phyloP scores from a whole-genome alignment of 2,329 filamentous ascomycete genomes.

The Biscogniauxia marginata region DNA sequence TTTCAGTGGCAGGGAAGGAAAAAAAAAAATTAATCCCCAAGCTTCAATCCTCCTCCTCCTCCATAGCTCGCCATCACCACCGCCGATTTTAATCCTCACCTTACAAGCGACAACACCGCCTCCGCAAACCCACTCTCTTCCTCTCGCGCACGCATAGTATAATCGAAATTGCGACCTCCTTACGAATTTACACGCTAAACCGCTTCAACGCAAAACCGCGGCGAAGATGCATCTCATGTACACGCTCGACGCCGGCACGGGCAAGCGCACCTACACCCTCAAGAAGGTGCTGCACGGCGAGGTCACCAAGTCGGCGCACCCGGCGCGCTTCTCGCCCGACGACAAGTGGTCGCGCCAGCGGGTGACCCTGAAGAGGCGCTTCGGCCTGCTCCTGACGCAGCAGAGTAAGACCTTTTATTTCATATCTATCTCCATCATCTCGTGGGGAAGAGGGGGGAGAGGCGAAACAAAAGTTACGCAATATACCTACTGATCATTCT shows the following conservation, averaged over 20 bases:
- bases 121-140: no score
- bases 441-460: neutral
- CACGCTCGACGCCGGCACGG: slow-evolving; percentile 62
- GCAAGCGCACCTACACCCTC: slow-evolving; percentile 91
- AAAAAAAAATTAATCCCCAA: neutral
- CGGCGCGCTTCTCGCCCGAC: slow-evolving; percentile 94
- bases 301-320: slow-evolving; percentile 94
- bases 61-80: neutral
- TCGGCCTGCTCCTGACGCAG: slow-evolving; percentile 83
- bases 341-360: slow-evolving; percentile 98
- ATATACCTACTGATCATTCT: no score
- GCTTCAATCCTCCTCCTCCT: neutral
- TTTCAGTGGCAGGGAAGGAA: neutral
- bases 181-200: no score
- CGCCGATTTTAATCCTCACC: neutral
- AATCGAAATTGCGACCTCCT: neutral
- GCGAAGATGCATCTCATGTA: slow-evolving; percentile 72
- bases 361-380: slow-evolving; percentile 92
- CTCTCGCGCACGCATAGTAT: neutral
- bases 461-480: no score
- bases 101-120: neutral
- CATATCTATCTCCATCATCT: slow-evolving; percentile 2
- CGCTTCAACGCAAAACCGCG: no score
- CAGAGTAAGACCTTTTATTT: slow-evolving; percentile 46
- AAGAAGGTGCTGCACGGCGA: slow-evolving; percentile 83